Evolutionary conservation across 257 asterid genomes (phyloP), one percentile per base, ranked within the genome.

Genomic region (Solanum appendiculatum): DNA sequence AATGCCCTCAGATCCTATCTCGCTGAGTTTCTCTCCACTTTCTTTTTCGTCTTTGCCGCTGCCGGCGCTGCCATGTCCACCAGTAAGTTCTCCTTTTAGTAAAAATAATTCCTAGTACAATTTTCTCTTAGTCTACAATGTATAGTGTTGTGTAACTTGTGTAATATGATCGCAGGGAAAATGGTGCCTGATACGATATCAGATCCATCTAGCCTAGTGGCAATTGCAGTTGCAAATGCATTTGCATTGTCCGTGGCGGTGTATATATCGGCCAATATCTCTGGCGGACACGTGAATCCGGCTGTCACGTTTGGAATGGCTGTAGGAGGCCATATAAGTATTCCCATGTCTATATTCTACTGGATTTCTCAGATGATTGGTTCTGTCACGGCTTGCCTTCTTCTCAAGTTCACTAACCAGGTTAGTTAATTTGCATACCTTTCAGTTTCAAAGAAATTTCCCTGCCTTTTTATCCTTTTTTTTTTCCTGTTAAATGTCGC

Each of bases 271-370:
- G 89, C 91, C 44, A 90, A 88, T 88, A 86, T 94, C 36, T 96
- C 99, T 36, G 99, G 99, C 5, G 99, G 99, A 16, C 99, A 95
- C 27, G 96, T 93, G 54, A 96, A 96, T 75, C 99, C 99, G 11
- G 98, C 99, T 5, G 98, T 96, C 69, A 96, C 99, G 0, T 93
- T 96, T 23, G 98, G 93, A 4, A 94, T 92, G 98, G 97, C 97
- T 0, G 82, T 96, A 15, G 96, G 98, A 3, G 97, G 98, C 42
- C 98, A 94, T 63, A 90, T 96, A 15, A 91, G 90, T 10, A 80
- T 94, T 58, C 94, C 95, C 5, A 89, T 90, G 94, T 88, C 98
- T 9, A 77, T 96, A 20, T 90, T 94, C 86, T 94, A 96, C 82
- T 93, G 94, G 93, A 87, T 92, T 6, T 89, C 95, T 1, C 99